Base-by-base conservation (phyloP, 2,329 filamentous ascomycete genomes). In the Fusarium dimerum region DNA sequence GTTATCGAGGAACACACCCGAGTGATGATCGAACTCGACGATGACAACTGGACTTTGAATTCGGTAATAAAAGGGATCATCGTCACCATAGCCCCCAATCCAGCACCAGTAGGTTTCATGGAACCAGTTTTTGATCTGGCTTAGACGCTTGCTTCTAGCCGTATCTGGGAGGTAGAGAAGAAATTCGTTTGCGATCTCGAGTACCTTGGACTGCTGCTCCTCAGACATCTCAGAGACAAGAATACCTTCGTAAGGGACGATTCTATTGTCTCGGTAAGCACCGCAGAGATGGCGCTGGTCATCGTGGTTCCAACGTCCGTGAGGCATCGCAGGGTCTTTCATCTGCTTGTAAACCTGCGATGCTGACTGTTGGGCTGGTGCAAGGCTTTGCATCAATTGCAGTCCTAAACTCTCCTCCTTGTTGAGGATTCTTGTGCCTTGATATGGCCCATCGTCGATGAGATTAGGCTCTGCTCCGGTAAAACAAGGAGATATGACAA, bases 1-100 rank as follows among this genome's bases (percentile, higher is more conserved):
- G 65, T 92, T 93, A 1, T 79, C 84, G 63, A 93, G 69, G 61
- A 92, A 92, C 0, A 92, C 89, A 0, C 89, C 89, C 0, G 84
- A 89, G 68, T 92, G 89, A 65, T 91, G 88, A 62, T 92, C 89
- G 62, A 93, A 89, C 76, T 93, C 89, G 46, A 87, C 75, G 2
- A 92, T 74, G 1, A 90, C 76, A 0, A 92, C 88, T 0, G 88
- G 88, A 58, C 84, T 90, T 69, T 93, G 89, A 4, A 93, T 80
- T 1, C 89, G 79, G 64, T 86, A 93, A 69, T 93, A 93, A 63
- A 90, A 93, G 0, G 89, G 76, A 66, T 92, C 88, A 0, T 81
- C 71, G 47, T 89, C 78, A 0, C 77, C 82, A 54, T 75, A 88
- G 0, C 82, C 84, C 4, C 90, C 89, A 48, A 92, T 92, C 88